Percentiles rank a stretch among this genome's conserved stretches.
These are phyloP conservation scores for Ganoderma lingzhi DNA, from an alignment of 1,284 basidiomycete genomes.

Conservation along the genomic window DNA sequence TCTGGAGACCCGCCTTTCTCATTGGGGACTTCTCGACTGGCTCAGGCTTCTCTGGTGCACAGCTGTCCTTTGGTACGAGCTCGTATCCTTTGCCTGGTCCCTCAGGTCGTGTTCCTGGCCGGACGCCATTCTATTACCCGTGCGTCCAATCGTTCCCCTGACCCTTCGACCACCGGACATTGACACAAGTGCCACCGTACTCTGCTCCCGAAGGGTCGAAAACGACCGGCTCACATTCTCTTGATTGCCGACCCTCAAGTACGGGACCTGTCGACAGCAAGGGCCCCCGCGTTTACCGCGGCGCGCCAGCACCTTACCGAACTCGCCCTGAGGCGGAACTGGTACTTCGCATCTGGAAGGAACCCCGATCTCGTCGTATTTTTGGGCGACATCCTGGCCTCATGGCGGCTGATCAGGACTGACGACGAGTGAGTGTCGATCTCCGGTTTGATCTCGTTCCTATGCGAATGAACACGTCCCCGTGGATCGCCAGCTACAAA, in stretches of 20 bases:
- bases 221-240: conserved; percentile 63
- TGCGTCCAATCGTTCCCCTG: conserved; percentile 20
- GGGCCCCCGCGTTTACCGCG: conserved; percentile 47
- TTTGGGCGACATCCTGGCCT: conserved; percentile 82
- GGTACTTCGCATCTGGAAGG: conserved; percentile 69
- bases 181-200: background rate
- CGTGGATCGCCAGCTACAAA: conserved; percentile 59
- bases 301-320: conserved; percentile 67
- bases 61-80: conserved; percentile 73
- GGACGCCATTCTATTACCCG: conserved; percentile 37
- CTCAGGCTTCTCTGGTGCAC: conserved; percentile 67
- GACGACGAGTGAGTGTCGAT: conserved; percentile 62
- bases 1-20: conserved; percentile 19
- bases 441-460: conserved; percentile 12
- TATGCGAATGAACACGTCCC: conserved; percentile 33
- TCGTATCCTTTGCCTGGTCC: conserved; percentile 60
- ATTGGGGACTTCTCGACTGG: conserved; percentile 34
- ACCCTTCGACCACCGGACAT: background rate
- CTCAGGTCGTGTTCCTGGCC: conserved; percentile 65
- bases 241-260: conserved; percentile 85
- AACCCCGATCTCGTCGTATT: conserved; percentile 81
- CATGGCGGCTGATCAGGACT: conserved; percentile 66
- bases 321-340: conserved; percentile 77
- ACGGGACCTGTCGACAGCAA: conserved; percentile 58
- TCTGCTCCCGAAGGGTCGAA: conserved; percentile 11